A percentile compares a stretch with the other conserved stretches of the same genome.
These are phyloP conservation scores for Pleurotus ostreatus DNA, from an alignment of 768 basidiomycete species.

Conservation along the genomic window DNA sequence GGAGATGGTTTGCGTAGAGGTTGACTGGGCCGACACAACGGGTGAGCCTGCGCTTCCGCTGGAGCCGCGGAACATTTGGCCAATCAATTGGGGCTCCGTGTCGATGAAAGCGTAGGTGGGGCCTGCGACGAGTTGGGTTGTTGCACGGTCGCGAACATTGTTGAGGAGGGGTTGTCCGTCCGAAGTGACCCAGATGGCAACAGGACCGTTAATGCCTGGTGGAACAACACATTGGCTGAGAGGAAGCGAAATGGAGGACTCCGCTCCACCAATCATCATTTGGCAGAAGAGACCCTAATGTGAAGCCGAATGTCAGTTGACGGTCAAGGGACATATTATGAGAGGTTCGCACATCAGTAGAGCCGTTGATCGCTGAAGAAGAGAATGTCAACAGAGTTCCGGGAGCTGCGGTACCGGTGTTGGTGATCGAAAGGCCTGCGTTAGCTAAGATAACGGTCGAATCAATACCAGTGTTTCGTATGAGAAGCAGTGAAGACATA, in stretches of 20 bases:
- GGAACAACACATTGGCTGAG: conserved; percentile 63
- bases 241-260: conserved; percentile 55
- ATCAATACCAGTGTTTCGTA: neutral
- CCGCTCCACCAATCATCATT: conserved; percentile 64
- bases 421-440: conserved; percentile 57
- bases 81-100: conserved; percentile 47
- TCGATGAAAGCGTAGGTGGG: conserved; percentile 69
- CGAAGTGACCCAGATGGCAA: conserved; percentile 67
- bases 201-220: conserved; percentile 63
- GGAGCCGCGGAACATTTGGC: conserved; percentile 35
- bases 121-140: conserved; percentile 59
- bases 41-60: conserved; percentile 3
- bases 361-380: conserved; percentile 51
- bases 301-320: conserved; percentile 9
- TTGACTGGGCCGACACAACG: conserved; percentile 15
- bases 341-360: conserved; percentile 34
- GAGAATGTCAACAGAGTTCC: conserved; percentile 65
- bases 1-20: conserved; percentile 14
- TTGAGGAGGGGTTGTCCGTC: conserved; percentile 59
- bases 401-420: conserved; percentile 47
- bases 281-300: conserved; percentile 62
- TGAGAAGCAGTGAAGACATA: conserved; percentile 21
- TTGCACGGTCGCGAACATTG: conserved; percentile 54
- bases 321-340: neutral
- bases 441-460: conserved; percentile 38